These are phyloP conservation scores for Parathielavia appendiculata DNA, from an alignment of 495 filamentous ascomycete genomes.

Conservation along the genomic window DNA sequence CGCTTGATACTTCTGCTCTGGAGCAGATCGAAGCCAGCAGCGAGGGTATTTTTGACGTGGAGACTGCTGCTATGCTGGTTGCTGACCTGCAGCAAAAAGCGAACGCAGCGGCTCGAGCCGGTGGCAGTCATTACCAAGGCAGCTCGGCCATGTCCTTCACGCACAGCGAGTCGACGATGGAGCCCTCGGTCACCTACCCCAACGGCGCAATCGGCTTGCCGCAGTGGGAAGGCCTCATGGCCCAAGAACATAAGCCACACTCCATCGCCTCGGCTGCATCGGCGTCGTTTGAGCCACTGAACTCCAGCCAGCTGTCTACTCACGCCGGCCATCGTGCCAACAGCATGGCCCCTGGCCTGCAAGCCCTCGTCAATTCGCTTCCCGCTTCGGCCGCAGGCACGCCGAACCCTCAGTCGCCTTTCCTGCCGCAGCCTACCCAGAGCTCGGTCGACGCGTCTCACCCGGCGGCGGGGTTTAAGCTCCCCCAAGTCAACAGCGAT, in stretches of 20 bases:
- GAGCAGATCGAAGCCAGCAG: constrained; percentile 93
- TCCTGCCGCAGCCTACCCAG: constrained; percentile 52
- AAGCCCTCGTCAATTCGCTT: constrained; percentile 63
- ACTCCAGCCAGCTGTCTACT: constrained; percentile 57
- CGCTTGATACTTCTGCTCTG: constrained; percentile 79
- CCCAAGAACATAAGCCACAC: constrained; percentile 62
- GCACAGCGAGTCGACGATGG: constrained; percentile 62
- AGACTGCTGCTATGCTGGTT: constrained; percentile 98
- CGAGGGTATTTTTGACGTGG: constrained; percentile 94
- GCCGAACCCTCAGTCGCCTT: constrained; percentile 73
- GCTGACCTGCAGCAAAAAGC: constrained; percentile 98
- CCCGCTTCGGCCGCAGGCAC: constrained; percentile 67
- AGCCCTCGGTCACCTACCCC: constrained; percentile 66
- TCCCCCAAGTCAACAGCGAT: constrained; percentile 63
- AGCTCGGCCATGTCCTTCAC: constrained; percentile 70
- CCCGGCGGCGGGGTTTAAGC: constrained; percentile 59
- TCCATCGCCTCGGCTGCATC: constrained; percentile 60
- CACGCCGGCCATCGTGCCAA: constrained; percentile 63
- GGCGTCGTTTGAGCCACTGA: constrained; percentile 62
- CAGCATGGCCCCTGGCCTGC: constrained; percentile 55
- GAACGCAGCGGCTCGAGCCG: constrained; percentile 67
- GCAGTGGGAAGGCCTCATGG: constrained; percentile 81
- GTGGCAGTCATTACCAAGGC: constrained; percentile 54
- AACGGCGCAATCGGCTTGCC: constrained; percentile 70
- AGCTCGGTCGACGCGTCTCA: constrained; percentile 53